phyloP scores from a whole-genome alignment of 768 basidiomycete genomes.

The Cyathus striatus region DNA sequence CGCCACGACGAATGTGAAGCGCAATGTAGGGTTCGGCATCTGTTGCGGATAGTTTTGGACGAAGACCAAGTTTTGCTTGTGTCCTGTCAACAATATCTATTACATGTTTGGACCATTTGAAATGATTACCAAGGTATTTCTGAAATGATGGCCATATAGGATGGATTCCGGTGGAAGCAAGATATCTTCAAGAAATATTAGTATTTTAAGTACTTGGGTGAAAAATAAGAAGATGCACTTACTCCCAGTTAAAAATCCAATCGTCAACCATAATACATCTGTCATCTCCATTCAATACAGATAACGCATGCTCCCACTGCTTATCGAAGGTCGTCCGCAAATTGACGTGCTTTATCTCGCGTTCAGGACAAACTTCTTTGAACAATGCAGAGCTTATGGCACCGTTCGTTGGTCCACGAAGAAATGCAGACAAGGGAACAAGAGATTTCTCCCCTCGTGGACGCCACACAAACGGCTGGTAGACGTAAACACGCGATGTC shows the following conservation, averaged over 20 bases:
- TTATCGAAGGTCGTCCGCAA: constrained; percentile 16
- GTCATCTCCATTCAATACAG: constrained; percentile 23
- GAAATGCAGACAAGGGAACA: constrained; percentile 39
- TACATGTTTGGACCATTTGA: constrained; percentile 35
- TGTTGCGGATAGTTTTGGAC: constrained; percentile 10
- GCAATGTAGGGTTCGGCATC: constrained; percentile 37
- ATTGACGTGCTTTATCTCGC: constrained; percentile 28
- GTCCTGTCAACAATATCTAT: constrained; percentile 27
- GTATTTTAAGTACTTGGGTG: neutral
- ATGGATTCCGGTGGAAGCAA: constrained; percentile 33
- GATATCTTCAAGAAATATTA: constrained; percentile 19
- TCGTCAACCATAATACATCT: constrained; percentile 39
- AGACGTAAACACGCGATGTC: constrained; percentile 34
- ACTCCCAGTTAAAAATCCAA: constrained; percentile 40
- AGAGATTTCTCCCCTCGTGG: constrained; percentile 32
- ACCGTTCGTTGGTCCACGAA: constrained; percentile 32
- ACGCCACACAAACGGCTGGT: constrained; percentile 42
- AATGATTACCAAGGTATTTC: constrained; percentile 30
- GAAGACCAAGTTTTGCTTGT: constrained; percentile 26
- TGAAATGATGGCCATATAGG: constrained; percentile 35
- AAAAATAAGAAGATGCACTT: constrained; percentile 8
- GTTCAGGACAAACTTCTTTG: constrained; percentile 33
- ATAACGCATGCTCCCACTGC: constrained; percentile 32
- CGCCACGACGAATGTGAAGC: constrained; percentile 42
- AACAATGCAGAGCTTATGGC: constrained; percentile 29